Percentiles rank a stretch among this genome's conserved stretches.
Conservation (phyloP, 2,329 filamentous ascomycete species). For the Trichoderma afroharzianum region DNA sequence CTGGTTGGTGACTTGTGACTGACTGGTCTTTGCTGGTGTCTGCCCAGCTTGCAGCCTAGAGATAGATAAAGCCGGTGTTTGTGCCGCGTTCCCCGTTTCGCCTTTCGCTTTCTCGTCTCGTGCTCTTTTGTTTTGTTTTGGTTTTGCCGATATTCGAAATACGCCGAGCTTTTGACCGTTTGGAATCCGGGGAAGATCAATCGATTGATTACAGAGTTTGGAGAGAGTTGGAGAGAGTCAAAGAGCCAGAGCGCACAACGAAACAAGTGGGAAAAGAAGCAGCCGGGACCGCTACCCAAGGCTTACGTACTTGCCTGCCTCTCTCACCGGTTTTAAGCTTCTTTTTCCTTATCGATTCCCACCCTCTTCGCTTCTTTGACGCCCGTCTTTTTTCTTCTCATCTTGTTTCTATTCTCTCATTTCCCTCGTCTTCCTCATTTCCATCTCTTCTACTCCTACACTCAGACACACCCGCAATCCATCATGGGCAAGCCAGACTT, state of each 20-base stretch:
- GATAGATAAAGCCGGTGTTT: background rate
- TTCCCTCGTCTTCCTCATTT: background rate
- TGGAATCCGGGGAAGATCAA: background rate
- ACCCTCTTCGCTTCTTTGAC: background rate
- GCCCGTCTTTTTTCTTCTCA: background rate
- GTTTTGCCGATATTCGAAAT: background rate
- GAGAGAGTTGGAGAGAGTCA: background rate
- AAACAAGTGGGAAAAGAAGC: background rate
- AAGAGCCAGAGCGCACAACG: background rate
- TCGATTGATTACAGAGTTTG: background rate
- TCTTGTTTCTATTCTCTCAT: background rate
- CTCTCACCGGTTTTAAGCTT: conserved; percentile 3
- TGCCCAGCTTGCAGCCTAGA: conserved; percentile 1
- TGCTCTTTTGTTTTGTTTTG: background rate
- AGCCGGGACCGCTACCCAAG: background rate
- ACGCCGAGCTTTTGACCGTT: background rate
- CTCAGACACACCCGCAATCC: background rate
- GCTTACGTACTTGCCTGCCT: background rate
- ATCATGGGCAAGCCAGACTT: conserved; percentile 28
- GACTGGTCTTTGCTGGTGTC: background rate
- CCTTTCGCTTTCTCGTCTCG: background rate
- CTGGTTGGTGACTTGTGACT: background rate
- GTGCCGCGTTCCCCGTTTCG: background rate
- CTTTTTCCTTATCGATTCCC: conserved; percentile 11
- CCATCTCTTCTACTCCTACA: background rate